Conservation (phyloP, 2,329 filamentous ascomycete species). For the Hymenotorrendiella dingleyae region DNA sequence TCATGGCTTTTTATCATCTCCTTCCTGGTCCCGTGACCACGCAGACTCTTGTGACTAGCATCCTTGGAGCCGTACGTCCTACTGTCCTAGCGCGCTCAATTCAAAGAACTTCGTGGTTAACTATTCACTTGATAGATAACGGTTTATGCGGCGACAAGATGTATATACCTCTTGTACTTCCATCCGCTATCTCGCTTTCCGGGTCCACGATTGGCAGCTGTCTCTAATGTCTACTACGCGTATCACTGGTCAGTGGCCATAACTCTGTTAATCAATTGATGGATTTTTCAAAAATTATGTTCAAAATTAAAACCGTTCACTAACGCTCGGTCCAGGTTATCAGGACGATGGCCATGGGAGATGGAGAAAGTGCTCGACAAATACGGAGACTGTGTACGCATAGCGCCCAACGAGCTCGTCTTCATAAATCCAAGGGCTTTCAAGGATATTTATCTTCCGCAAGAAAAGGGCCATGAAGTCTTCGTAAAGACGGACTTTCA, state of each 20-base stretch:
- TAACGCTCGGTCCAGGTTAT: background rate
- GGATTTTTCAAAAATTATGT: background rate
- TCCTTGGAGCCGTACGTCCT: too few relatives aligned
- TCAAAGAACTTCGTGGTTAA: too few relatives aligned
- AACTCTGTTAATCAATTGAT: too few relatives aligned
- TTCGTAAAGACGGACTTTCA: constrained; percentile 2
- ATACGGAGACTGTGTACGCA: constrained; percentile 15
- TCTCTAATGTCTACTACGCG: constrained; percentile 9
- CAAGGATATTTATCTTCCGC: background rate
- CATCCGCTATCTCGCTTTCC: constrained; percentile 12
- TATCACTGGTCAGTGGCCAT: constrained; percentile 4
- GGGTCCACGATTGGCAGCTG: constrained; percentile 7
- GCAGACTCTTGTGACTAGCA: too few relatives aligned
- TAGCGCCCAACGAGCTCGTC: constrained; percentile 18
- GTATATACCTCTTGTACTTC: too few relatives aligned
- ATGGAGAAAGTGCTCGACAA: constrained; percentile 3
- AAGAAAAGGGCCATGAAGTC: background rate
- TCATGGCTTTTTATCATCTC: too few relatives aligned
- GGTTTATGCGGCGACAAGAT: too few relatives aligned
- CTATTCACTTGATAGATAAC: too few relatives aligned
- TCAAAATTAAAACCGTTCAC: background rate
- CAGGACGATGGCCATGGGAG: constrained; percentile 6
- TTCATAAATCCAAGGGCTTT: constrained; percentile 13
- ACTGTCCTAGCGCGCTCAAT: too few relatives aligned
- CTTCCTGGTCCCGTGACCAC: too few relatives aligned